These are phyloP conservation scores for Coemansia sp. DNA, from an alignment of 192 early-diverging fungal genomes.

Conservation along the genomic window DNA sequence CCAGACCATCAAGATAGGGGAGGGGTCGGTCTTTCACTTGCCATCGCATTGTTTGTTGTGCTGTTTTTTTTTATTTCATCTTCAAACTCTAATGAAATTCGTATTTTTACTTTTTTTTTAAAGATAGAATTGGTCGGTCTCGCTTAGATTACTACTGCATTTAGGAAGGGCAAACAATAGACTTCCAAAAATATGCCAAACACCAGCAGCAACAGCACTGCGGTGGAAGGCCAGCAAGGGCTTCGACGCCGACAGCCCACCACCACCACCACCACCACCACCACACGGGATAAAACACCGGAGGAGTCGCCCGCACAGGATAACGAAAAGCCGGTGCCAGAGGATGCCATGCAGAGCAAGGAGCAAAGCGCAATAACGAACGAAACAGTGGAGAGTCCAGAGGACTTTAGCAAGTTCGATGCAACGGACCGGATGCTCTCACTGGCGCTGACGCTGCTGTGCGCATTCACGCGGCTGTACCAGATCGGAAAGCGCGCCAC, in stretches of 20 bases:
- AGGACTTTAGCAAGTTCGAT: conserved; percentile 11
- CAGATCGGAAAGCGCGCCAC: conserved; percentile 58
- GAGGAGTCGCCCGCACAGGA: neutral
- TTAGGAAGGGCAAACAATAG: neutral
- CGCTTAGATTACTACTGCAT: neutral
- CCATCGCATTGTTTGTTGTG: too few relatives aligned
- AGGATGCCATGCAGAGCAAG: neutral
- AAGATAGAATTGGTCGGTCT: neutral
- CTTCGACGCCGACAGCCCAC: conserved; percentile 3
- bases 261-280: too few relatives aligned
- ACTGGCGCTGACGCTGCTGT: conserved; percentile 16
- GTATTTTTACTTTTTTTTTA: neutral
- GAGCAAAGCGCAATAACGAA: neutral
- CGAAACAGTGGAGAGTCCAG: neutral
- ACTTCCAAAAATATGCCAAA: neutral
- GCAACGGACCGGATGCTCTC: conserved; percentile 12
- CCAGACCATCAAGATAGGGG: too few relatives aligned
- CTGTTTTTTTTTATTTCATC: neutral
- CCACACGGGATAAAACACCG: neutral
- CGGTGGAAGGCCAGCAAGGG: neutral
- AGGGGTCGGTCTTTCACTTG: too few relatives aligned
- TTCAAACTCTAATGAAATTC: neutral
- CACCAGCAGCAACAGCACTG: neutral
- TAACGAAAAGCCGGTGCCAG: neutral
- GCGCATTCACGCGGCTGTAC: conserved; percentile 52